Conservation (phyloP, 257 asterid genomes). For the Oldenlandia corymbosa region DNA sequence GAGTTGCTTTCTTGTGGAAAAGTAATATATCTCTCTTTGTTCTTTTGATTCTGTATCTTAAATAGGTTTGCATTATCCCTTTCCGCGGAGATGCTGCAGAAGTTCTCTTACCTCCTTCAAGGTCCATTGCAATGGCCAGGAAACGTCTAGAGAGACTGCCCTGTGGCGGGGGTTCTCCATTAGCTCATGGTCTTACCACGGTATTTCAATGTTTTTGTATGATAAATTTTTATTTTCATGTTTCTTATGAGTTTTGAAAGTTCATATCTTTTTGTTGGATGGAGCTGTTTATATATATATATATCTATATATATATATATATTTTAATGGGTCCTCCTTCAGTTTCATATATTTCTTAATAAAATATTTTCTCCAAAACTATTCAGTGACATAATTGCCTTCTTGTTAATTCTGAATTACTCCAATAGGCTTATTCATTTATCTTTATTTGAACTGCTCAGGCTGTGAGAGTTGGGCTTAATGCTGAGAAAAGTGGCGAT, state of each 20-base stretch:
- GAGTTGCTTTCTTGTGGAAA: not conserved
- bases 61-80: conserved; percentile 88
- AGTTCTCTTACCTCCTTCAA: conserved; percentile 95
- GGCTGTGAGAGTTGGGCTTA: conserved; percentile 98
- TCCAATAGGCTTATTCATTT: not conserved
- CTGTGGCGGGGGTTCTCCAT: conserved; percentile 99
- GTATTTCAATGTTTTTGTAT: conserved; percentile 28
- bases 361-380: not conserved
- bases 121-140: conserved; percentile 97
- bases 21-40: not conserved
- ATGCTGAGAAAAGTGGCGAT: conserved; percentile 96
- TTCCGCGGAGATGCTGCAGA: conserved; percentile 99
- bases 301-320: no score
- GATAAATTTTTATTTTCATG: not conserved
- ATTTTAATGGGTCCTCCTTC: no score
- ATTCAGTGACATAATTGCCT: not conserved
- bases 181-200: conserved; percentile 97
- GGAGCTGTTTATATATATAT: no score
- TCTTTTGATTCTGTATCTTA: conserved; percentile 22
- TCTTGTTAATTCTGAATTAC: not conserved
- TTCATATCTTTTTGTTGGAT: no score
- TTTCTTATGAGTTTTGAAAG: no score
- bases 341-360: not conserved
- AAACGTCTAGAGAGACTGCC: conserved; percentile 98
- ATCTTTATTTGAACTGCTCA: conserved; percentile 17